phyloP scores from a whole-genome alignment of 2,329 filamentous ascomycete species.

The Fulvia fulva region DNA sequence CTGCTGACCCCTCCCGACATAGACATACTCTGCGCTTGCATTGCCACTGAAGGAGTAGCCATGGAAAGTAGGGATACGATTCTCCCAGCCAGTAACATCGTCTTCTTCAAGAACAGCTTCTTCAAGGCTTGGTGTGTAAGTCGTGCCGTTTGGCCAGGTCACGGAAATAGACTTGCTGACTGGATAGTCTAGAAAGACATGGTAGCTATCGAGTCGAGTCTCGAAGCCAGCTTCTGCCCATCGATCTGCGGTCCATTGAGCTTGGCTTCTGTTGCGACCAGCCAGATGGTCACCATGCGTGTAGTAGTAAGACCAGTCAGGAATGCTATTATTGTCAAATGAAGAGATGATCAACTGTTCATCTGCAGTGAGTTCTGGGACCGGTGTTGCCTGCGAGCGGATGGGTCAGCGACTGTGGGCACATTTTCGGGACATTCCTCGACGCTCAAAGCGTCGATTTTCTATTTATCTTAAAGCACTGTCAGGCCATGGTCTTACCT shows the following conservation, averaged over 20 bases:
- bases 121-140: conserved; percentile 56
- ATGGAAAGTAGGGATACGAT: conserved; percentile 41
- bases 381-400: conserved; percentile 10
- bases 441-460: too few species aligned
- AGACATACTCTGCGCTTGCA: conserved; percentile 41
- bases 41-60: conserved; percentile 47
- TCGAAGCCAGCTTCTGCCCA: conserved; percentile 45
- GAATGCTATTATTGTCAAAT: conserved; percentile 39
- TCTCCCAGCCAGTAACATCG: conserved; percentile 17
- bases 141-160: conserved; percentile 58
- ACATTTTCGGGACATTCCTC: too few species aligned
- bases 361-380: conserved; percentile 29
- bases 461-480: background rate
- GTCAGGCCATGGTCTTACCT: background rate
- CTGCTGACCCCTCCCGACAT: conserved; percentile 39
- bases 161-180: conserved; percentile 40
- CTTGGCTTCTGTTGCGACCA: conserved; percentile 45
- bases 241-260: conserved; percentile 44
- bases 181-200: conserved; percentile 47
- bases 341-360: conserved; percentile 40
- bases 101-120: conserved; percentile 27
- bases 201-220: conserved; percentile 35
- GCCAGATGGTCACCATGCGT: conserved; percentile 47
- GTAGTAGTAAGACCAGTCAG: conserved; percentile 36
- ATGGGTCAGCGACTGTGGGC: conserved; percentile 5